Evolutionary conservation across 352 stramenopile species (phyloP), one percentile per base, ranked within the genome.

Genomic region (Phytophthora boehmeriae): DNA sequence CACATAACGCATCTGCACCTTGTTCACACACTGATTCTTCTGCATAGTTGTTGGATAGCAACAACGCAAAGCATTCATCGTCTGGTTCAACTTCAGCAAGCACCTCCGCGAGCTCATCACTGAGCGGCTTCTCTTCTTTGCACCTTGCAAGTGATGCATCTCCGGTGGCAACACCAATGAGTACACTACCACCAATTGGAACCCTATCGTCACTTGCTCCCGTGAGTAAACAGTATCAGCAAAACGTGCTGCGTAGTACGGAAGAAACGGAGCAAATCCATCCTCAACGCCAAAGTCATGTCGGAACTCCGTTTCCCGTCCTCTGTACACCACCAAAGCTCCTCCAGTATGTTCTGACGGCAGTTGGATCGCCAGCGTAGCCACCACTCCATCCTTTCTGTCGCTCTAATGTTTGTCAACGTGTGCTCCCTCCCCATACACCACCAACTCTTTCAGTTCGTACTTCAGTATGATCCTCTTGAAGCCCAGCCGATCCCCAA

Each of bases 361-460:
- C 0, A 80, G 43, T 32, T 78, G 61, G 4, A 84, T 34, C 39
- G 80, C 55, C 5, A 87, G 46, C 11, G 72, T 83, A 1, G 63
- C 75, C 32, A 83, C 75, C 75, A 83, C 81, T 20, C 66, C 70
- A 14, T 55, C 60, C 42, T 86, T 43, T 32, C 81, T 83, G 50
- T 79, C 63, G 23, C 66, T 54, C 36, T 71, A 57, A 34, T 83
- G 71, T 14, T 59, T 62, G 0, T 53, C 35, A 43, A 75, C 73
- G 20, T 78, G 68, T 35, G 63, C 68, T 19, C 61, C 69, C 22
- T 59, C 13, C 25, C 71, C 76, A 41, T 80, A 81, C 16, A 83
- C 41, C 20, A 81, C 42, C 56, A 86, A 36, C 63, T 83, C 76
- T 60, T 80, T 71, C 38, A 57, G 43, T 19, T 61, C 25, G 23